Base-by-base conservation (phyloP, 441 rosid genomes). In the Monsonia emarginata region DNA sequence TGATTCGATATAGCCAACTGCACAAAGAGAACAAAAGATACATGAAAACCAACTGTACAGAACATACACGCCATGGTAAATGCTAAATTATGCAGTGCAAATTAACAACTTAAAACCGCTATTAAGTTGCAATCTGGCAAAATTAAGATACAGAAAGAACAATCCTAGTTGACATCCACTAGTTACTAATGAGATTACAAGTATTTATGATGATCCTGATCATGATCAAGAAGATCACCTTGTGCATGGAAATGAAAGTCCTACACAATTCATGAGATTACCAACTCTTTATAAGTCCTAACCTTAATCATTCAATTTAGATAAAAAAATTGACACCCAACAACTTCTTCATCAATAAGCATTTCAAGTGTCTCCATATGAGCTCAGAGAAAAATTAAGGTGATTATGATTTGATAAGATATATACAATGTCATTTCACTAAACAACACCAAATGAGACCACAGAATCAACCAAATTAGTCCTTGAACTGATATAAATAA, bases 1-100 rank as follows among this genome's bases (percentile, higher is more conserved):
- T 93, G 65, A 93, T 84, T 73, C 98, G 82, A 74, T 93, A 90
- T 0, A 92, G 65, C 98, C 98, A 92, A 65, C 98, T 91, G 65
- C 71, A 18, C 61, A 46, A n/a, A 10, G 4, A 10, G 26, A 69
- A 67, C 0, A 28, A 52, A 52, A 8, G 22, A 52, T 9, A 52
- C 27, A 24, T 52, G 14, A 52, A 52, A 27, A 52, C 9, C 13
- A 22, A 8, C 9, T 5, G 10, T 32, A 7, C 10, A 52, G 3
- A 27, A 22, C 9, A 52, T 50, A 50, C 22, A 50, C 25, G 21
- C 57, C 25, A 50, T 50, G 58, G 11, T 5, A 19, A 19, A 19
- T 50, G 27, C 16, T n/a, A 42, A 11, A 1, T 11, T 3, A 42
- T 14, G 50, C 3, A n/a, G n/a, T n/a, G n/a, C n/a, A 18, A 48